Evolutionary conservation across 2,329 filamentous ascomycete species (phyloP), one percentile per base, ranked within the genome.

Genomic region (Ampelomyces quisqualis): DNA sequence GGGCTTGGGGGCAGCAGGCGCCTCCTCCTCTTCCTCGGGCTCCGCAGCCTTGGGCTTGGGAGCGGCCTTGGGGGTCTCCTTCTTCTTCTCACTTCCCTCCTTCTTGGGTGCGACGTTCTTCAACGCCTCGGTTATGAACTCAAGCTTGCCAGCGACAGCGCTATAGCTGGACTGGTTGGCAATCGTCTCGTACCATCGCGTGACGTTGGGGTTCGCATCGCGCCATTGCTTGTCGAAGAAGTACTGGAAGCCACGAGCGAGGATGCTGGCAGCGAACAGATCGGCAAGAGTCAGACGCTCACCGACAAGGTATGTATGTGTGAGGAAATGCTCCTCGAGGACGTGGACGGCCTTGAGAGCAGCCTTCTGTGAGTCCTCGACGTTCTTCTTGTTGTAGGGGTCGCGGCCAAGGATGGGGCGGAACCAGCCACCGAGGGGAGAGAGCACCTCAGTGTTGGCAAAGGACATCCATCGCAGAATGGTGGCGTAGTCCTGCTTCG

Each of bases 401-500:
- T 82, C 81, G 64, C 78, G 76, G 69, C 93, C 93, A 60, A 89
- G 71, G 58, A 97, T 84, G 59, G 93, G 93, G 58, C 80, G 80
- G 83, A 87, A 93, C 88, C 89, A 96, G 70, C 72, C 78, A 74
- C 78, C 84, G 57, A 97, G 75, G 55, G 75, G 71, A 53, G 81
- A 71, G 58, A 95, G 79, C 65, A 96, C 71, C 79, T 98, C 91
- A 47, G 75, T 71, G 84, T 97, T 98, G 82, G 86, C 87, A 77
- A 85, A 97, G 57, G 91, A 97, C 85, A 96, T 84, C 93, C 93
- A 98, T 76, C 87, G 88, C 70, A 98, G 80, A 74, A 98, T 98
- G 60, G 90, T 90, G 64, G 93, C 93, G 75, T 97, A 90, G 84
- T 98, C 93, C 80, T 98, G 91, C 86, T 98, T 98, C 77, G 90